Conservation (phyloP, 768 basidiomycete species). For the Plicaturopsis crispa region DNA sequence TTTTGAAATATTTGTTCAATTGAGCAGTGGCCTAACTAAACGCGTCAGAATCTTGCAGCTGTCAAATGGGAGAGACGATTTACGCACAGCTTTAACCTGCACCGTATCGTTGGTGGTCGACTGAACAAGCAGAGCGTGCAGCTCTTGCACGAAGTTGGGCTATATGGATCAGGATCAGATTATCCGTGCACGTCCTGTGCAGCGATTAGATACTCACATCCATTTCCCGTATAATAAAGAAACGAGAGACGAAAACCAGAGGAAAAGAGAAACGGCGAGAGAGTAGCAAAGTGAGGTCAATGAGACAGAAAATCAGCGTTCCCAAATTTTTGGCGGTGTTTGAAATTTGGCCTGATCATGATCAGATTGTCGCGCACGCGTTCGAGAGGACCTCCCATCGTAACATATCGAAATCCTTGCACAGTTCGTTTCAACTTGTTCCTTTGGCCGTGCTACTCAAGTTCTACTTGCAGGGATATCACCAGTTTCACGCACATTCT, state of each 20-base stretch:
- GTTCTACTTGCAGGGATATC: constrained; percentile 2
- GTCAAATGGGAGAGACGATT: constrained; percentile 8
- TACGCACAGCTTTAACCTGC: constrained; percentile 72
- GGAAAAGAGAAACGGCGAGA: constrained; percentile 7
- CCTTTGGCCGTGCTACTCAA: constrained; percentile 5
- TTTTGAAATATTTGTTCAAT: constrained; percentile 90
- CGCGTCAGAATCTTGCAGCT: too few relatives aligned
- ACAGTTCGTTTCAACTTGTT: constrained; percentile 1
- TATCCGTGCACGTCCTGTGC: constrained; percentile 5
- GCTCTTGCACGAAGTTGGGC: constrained; percentile 68
- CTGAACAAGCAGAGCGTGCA: constrained; percentile 82
- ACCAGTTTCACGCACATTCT: too few relatives aligned
- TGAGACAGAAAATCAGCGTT: constrained; percentile 14
- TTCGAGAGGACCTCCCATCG: constrained; percentile 5
- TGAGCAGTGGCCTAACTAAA: constrained; percentile 88
- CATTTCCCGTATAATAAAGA: constrained; percentile 29
- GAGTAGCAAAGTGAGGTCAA: constrained; percentile 7
- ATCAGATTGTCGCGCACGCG: constrained; percentile 4
- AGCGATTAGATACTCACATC: constrained; percentile 32
- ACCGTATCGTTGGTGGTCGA: constrained; percentile 84
- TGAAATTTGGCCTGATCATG: constrained; percentile 21
- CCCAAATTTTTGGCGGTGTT: constrained; percentile 59
- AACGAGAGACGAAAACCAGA: constrained; percentile 20
- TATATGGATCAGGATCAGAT: constrained; percentile 21
- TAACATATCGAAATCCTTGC: neutral